phyloP scores from a whole-genome alignment of 202 grass and related monocot species.

The Elaeis oleifera region DNA sequence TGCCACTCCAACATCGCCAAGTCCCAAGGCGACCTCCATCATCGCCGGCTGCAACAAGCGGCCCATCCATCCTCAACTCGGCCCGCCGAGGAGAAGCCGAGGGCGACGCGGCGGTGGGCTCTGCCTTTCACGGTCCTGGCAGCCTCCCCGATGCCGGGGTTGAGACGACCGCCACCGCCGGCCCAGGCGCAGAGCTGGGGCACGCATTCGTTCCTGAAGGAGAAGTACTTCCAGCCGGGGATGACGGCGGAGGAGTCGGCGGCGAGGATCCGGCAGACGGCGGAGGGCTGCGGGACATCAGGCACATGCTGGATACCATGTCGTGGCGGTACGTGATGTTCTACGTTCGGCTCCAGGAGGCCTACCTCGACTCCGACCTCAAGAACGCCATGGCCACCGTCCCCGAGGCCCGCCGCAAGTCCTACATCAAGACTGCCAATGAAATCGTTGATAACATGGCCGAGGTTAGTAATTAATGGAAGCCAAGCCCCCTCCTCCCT shows the following conservation, averaged over 20 bases:
- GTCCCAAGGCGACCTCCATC: neutral
- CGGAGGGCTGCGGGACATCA: slow-evolving; percentile 65
- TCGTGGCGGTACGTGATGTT: slow-evolving; percentile 84
- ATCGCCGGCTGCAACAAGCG: neutral
- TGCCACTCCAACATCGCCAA: slow-evolving; percentile 23
- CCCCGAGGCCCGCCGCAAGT: slow-evolving; percentile 35
- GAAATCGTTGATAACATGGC: slow-evolving; percentile 87
- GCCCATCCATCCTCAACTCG: neutral
- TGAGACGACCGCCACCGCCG: slow-evolving; percentile 24
- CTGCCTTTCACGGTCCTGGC: neutral
- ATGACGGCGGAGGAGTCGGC: slow-evolving; percentile 63
- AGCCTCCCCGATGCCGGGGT: slow-evolving; percentile 23
- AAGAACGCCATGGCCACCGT: slow-evolving; percentile 71
- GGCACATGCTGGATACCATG: slow-evolving; percentile 96
- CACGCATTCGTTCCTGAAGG: slow-evolving; percentile 60
- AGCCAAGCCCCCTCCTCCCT: neutral
- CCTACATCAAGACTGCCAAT: slow-evolving; percentile 73
- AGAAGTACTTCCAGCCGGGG: slow-evolving; percentile 66
- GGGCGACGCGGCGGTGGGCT: slow-evolving; percentile 10
- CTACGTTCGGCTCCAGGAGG: slow-evolving; percentile 70
- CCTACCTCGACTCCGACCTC: slow-evolving; percentile 77
- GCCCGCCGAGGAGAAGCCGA: slow-evolving; percentile 3
- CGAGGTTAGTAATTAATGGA: slow-evolving; percentile 26
- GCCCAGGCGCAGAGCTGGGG: slow-evolving; percentile 59
- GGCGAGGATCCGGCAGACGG: slow-evolving; percentile 76